phyloP scores from a whole-genome alignment of 495 filamentous ascomycete species.

The Talaromyces ruber region DNA sequence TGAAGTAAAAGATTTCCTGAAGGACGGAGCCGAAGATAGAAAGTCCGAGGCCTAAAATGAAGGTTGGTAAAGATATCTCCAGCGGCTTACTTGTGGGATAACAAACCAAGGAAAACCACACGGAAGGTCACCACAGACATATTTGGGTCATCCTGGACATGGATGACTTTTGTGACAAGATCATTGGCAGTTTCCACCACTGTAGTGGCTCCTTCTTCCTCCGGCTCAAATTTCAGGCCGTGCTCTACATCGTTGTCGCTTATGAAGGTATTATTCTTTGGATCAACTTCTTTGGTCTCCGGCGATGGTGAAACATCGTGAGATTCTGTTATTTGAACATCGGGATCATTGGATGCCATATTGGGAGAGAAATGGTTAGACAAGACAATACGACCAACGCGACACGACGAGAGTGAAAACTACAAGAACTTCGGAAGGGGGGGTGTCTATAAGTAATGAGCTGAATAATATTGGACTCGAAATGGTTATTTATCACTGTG shows the following conservation, averaged over 20 bases:
- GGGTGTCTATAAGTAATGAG: too few relatives aligned
- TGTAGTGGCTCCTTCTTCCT: neutral
- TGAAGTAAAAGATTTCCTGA: constrained; percentile 36
- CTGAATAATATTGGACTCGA: too few relatives aligned
- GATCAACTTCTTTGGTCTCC: neutral
- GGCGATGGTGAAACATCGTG: neutral
- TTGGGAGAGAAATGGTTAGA: neutral
- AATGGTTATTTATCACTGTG: too few relatives aligned
- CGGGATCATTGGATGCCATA: neutral
- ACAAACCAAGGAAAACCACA: constrained; percentile 21
- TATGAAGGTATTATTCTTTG: neutral
- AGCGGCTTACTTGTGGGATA: neutral
- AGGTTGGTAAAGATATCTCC: neutral
- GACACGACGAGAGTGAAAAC: too few relatives aligned
- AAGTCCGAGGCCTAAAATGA: constrained; percentile 18
- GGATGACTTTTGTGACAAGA: constrained; percentile 21
- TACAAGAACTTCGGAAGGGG: too few relatives aligned
- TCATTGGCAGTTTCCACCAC: constrained; percentile 15
- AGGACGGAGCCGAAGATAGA: constrained; percentile 22
- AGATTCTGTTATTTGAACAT: neutral
- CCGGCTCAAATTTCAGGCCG: neutral
- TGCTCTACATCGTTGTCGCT: neutral
- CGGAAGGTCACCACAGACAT: constrained; percentile 23
- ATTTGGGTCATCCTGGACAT: constrained; percentile 24
- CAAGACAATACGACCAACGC: too few relatives aligned